Evolutionary conservation across 768 basidiomycete species (phyloP), one percentile per base, ranked within the genome.

Genomic region (Dacryopinax spathularia): DNA sequence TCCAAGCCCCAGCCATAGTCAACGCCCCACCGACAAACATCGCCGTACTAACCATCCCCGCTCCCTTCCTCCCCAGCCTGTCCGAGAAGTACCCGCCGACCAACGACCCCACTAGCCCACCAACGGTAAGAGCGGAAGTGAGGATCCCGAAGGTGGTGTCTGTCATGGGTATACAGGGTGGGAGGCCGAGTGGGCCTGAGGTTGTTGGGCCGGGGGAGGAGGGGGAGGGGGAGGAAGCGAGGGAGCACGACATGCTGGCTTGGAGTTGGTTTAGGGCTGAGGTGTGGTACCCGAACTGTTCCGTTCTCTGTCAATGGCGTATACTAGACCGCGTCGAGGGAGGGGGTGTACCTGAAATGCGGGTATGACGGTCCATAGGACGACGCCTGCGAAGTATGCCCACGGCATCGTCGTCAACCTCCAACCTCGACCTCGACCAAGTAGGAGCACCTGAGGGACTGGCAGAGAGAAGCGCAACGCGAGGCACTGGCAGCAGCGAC

Each of bases 241-340:
- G 31, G 56, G 31, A 35, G 60, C 34, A 65, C 12, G 48, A 63
- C 37, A 71, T 37, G 36, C 12, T 37, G 3, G 80, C 81, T 70
- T 90, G 85, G 27, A 94, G 85, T 72, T 93, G 91, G 72, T 97
- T 97, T 65, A 97, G 81, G 16, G 86, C 86, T 1, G 91, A 89
- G 39, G 92, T 89, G 73, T 95, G 91, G 73, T 88, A 96, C n/a
- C 92, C 93, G 75, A 90, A 91, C 82, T 89, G 62, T 10, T 37
- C n/a, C 36, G n/a, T 37, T 37, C 12, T 10, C 36, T 10, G 10
- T 37, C 12, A n/a, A 37, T 37, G 36, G n/a, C n/a, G n/a, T n/a
- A 37, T 37, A 10, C 36, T 10, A 10, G 36, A 37, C 36, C 36
- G n/a, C 36, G n/a, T n/a, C 36, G n/a, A n/a, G 12, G 12, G n/a